Evolutionary conservation across 495 filamentous ascomycete genomes (phyloP).

Genomic region (Penicillium tannophilum): DNA sequence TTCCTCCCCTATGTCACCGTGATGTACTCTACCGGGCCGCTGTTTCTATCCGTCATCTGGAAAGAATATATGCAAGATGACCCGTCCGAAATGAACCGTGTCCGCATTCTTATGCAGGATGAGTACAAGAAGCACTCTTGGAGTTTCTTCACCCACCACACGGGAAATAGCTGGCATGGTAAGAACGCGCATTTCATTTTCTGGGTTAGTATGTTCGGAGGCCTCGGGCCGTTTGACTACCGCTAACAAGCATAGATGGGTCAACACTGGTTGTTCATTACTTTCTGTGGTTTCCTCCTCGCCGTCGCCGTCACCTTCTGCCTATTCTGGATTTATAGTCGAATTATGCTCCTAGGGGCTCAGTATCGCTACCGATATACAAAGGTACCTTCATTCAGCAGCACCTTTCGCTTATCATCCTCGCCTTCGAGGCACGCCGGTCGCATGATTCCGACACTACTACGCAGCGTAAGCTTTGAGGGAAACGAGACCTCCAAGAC

Average conservation of each 20-base stretch:
- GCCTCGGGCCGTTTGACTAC: neutral
- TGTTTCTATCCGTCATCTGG: conserved; percentile 86
- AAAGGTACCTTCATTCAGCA: conserved; percentile 34
- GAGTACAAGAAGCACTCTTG: conserved; percentile 71
- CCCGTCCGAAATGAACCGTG: conserved; percentile 43
- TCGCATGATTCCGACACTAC: conserved; percentile 36
- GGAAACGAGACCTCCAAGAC: conserved; percentile 47
- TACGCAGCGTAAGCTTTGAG: conserved; percentile 47
- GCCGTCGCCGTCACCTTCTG: conserved; percentile 57
- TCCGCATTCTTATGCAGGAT: conserved; percentile 60
- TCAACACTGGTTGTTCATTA: conserved; percentile 73
- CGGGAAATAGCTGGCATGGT: conserved; percentile 76
- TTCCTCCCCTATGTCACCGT: conserved; percentile 85
- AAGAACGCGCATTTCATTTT: conserved; percentile 76
- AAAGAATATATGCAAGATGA: conserved; percentile 64
- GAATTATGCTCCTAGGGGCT: conserved; percentile 46
- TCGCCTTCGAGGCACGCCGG: conserved; percentile 40
- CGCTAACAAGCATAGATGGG: conserved; percentile 52
- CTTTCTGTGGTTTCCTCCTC: conserved; percentile 62
- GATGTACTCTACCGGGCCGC: conserved; percentile 85
- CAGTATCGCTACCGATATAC: conserved; percentile 48
- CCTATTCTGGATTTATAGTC: conserved; percentile 58
- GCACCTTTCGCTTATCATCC: conserved; percentile 27
- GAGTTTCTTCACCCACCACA: conserved; percentile 78
- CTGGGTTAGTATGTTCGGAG: conserved; percentile 53